Evolutionary conservation across 139 green algal species (phyloP), one percentile per base, ranked within the genome.

Genomic region (Trebouxia sp.): DNA sequence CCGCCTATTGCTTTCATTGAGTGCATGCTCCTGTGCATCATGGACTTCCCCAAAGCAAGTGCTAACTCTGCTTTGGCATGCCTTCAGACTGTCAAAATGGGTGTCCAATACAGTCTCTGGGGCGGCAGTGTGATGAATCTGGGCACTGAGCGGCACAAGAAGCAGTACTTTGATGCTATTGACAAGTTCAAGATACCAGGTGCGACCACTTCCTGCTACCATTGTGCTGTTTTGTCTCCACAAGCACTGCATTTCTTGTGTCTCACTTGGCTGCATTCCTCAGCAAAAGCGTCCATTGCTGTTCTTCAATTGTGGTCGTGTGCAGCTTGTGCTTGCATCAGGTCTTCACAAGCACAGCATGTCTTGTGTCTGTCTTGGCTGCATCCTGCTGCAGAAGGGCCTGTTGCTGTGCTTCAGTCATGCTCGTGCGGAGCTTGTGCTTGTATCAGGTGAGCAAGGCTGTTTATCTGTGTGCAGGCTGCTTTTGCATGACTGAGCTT

Each of bases 401-500:
- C n/a, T n/a, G 5, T 38, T 70, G 28, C 26, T 4, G 14, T 35
- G 32, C 28, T 24, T 14, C 58, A 70, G 26, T 35, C 58, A 3
- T 70, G 26, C 26, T 22, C 22, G 5, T 70, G 5, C 2, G 58
- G 26, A n/a, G 2, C 26, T 37, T 24, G 58, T n/a, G 1, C 20
- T n/a, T 41, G 58, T n/a, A 26, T 69, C 32, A 38, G 26, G 26
- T 70, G 6, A 41, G 58, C 15, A 24, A 58, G 20, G 26, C 20
- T 28, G 22, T 17, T 22, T 58, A 3, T 9, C 50, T 58, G 50
- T n/a, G 26, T 79, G 51, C 80, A 84, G 94, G 94, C 30, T 97
- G 93, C 86, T 97, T 97, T 78, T 92, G 92, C 0, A 96, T 97
- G 94, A 97, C 94, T 5, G 94, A 97, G 88, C 85, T 97, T 72